Evolutionary conservation across 495 filamentous ascomycete species (phyloP), one percentile per base, ranked within the genome.

Genomic region (Aspergillus coremiiformis): DNA sequence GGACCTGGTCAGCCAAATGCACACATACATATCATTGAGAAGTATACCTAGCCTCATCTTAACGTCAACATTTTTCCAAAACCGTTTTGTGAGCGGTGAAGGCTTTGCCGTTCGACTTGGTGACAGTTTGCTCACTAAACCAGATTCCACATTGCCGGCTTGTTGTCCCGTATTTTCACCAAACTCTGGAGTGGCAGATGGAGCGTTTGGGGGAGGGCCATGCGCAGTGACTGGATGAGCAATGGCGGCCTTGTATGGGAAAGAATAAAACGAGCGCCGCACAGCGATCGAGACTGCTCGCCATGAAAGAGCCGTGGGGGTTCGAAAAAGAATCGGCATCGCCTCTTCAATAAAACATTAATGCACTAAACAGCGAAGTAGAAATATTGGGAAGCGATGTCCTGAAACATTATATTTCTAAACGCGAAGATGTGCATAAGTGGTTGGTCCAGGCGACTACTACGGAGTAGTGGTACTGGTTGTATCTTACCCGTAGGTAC

Each of bases 61-160:
- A 14, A 94, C 83, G 59, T 75, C 66, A 4, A 89, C 87, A 69
- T 92, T 76, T 62, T 85, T 89, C 89, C 90, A 95, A 66, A 94
- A 93, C 7, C 87, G 76, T 66, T 84, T 85, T 64, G 77, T 79
- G 51, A 87, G 67, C 37, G 73, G 66, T 23, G 72, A 64, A 5
- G 72, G 65, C 55, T 78, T 72, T 9, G 63, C 39, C 23, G 55
- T 45, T 9, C 59, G 57, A 15, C 43, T 47, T 27, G 70, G 61
- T 39, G 7, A 11, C 27, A 70, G 64, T 7, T 57, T 46, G 44
- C 76, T 37, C 50, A 73, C 75, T 49, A 74, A 73, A 7, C 72
- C 77, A 39, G 62, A 56, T 59, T 73, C 66, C 39, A 81, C 66
- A 35, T 78, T 51, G 57, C 81, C 75, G 47, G 82, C 53, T 42